Evolutionary conservation across 1,284 basidiomycete species (phyloP).

Genomic region (Pterulicium gracile): DNA sequence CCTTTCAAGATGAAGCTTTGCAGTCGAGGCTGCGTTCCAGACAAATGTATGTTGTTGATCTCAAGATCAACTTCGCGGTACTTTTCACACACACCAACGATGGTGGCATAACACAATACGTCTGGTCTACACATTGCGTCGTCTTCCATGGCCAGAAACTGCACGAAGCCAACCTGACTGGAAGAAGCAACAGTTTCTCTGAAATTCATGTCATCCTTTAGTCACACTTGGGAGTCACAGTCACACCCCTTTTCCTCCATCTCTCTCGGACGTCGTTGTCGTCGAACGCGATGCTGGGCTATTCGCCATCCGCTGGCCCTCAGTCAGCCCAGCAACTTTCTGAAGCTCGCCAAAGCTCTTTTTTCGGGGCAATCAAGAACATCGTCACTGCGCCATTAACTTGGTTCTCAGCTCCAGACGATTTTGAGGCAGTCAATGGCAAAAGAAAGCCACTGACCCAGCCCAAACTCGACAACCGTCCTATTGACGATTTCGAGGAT

Average conservation of each 20-base stretch:
- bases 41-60: too few species aligned
- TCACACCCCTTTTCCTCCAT: slow-evolving; percentile 1
- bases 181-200: too few species aligned
- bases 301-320: neutral
- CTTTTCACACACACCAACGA: too few species aligned
- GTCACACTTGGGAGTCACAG: neutral
- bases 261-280: neutral
- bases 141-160: too few species aligned
- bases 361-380: slow-evolving; percentile 49
- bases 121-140: too few species aligned
- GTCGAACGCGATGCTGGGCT: neutral
- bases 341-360: slow-evolving; percentile 33
- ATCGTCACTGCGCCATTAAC: slow-evolving; percentile 52
- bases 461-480: slow-evolving; percentile 17
- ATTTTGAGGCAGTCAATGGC: slow-evolving; percentile 34
- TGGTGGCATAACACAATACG: too few species aligned
- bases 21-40: too few species aligned
- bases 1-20: too few species aligned
- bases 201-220: too few species aligned
- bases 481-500: slow-evolving; percentile 15
- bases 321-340: slow-evolving; percentile 15
- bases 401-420: slow-evolving; percentile 45
- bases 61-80: too few species aligned
- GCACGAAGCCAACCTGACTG: too few species aligned
- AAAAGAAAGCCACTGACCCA: slow-evolving; percentile 28